phyloP scores from a whole-genome alignment of 2,329 filamentous ascomycete species.

The Colletotrichum kahawae region DNA sequence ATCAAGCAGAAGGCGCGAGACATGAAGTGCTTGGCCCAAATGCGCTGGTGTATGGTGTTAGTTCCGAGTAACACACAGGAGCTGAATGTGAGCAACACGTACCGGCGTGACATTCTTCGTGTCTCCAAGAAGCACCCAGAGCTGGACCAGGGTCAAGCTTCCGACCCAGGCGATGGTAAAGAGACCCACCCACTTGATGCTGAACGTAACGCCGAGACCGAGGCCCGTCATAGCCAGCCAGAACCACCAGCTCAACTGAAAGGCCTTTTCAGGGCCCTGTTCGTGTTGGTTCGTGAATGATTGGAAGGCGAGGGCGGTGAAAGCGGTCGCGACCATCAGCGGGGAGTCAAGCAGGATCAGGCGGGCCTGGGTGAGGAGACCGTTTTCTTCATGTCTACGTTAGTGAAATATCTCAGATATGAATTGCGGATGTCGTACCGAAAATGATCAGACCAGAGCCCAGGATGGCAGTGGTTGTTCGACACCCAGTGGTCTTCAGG shows the following conservation, averaged over 20 bases:
- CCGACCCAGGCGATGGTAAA: conserved; percentile 99
- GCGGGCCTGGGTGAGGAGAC: conserved; percentile 91
- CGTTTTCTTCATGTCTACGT: conserved; percentile 73
- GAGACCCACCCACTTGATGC: conserved; percentile 98
- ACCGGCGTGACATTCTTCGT: conserved; percentile 81
- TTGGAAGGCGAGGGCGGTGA: conserved; percentile 87
- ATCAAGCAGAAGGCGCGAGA: conserved; percentile 91
- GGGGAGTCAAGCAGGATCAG: conserved; percentile 96
- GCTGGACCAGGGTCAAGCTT: conserved; percentile 84
- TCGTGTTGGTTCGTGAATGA: conserved; percentile 98
- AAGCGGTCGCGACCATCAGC: conserved; percentile 88
- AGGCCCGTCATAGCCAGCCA: conserved; percentile 90
- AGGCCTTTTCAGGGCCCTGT: conserved; percentile 85
- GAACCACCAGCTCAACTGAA: conserved; percentile 95
- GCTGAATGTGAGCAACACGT: conserved; percentile 33
- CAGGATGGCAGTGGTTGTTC: conserved; percentile 81
- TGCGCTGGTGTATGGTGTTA: conserved; percentile 51
- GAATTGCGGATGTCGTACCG: conserved; percentile 59
- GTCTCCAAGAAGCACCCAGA: conserved; percentile 95
- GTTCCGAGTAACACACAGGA: neutral
- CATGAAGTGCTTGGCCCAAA: conserved; percentile 94
- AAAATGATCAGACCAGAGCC: conserved; percentile 90
- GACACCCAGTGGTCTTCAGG: conserved; percentile 88
- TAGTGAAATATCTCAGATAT: conserved; percentile 24
- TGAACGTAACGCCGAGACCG: conserved; percentile 85